Percentiles rank a stretch among this genome's conserved stretches.
Conservation (phyloP, 306 rosid species). For the Geum urbanum region DNA sequence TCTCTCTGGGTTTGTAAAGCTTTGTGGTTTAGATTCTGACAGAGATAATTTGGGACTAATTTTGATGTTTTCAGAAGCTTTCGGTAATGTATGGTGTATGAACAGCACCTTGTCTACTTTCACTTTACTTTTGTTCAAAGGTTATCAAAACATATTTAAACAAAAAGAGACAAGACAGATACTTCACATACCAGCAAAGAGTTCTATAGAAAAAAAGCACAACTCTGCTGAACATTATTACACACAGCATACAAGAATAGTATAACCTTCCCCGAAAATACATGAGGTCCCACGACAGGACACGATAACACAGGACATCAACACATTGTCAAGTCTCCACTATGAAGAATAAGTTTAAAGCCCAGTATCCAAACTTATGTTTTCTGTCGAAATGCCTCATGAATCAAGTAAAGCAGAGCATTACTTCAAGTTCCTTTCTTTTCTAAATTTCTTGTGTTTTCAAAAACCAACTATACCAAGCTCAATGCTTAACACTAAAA, state of each 20-base stretch:
- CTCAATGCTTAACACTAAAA: neutral
- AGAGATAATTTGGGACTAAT: neutral
- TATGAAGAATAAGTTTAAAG: neutral
- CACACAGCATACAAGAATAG: neutral
- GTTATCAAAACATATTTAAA: neutral
- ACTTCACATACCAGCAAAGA: neutral
- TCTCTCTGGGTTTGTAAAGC: neutral
- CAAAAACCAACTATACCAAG: neutral
- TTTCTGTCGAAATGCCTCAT: neutral
- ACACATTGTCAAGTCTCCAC: neutral
- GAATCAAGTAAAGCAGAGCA: neutral
- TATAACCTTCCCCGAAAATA: neutral
- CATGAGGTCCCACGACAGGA: neutral
- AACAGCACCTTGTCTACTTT: neutral
- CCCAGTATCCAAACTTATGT: neutral
- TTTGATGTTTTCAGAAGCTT: slow-evolving; percentile 1
- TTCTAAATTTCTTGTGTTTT: neutral
- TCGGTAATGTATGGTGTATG: neutral
- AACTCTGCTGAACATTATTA: neutral
- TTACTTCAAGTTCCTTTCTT: neutral
- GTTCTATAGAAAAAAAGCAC: neutral
- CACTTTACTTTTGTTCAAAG: neutral
- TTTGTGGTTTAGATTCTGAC: neutral
- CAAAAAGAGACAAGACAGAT: neutral
- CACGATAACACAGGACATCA: neutral